These are phyloP conservation scores for Mycena leptocephala DNA, from an alignment of 768 basidiomycete species.

Conservation along the genomic window DNA sequence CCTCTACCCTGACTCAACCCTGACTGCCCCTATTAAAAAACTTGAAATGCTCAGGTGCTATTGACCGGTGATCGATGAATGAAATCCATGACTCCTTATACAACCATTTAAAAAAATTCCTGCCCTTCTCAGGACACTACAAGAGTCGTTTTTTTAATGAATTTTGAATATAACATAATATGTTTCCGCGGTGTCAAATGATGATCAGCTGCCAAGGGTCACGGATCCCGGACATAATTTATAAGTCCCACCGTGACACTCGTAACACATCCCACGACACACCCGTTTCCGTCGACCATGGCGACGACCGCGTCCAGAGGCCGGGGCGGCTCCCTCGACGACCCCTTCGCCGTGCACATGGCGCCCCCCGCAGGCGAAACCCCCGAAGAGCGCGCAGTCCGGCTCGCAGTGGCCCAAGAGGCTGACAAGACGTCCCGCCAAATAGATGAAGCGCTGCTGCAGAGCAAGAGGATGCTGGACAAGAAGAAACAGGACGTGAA, in stretches of 20 bases:
- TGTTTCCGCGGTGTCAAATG: background rate
- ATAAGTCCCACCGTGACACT: background rate
- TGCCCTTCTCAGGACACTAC: too few species aligned
- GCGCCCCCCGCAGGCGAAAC: slow-evolving; percentile 49
- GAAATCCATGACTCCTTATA: too few species aligned
- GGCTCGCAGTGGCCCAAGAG: slow-evolving; percentile 56
- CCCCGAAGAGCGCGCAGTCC: slow-evolving; percentile 49
- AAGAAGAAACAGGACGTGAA: slow-evolving; percentile 68
- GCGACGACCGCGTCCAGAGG: slow-evolving; percentile 2
- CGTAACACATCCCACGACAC: too few species aligned
- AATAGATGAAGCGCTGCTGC: slow-evolving; percentile 66
- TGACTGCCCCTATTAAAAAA: too few species aligned
- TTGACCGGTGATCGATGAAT: too few species aligned
- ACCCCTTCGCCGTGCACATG: slow-evolving; percentile 48
- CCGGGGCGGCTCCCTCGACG: slow-evolving; percentile 29
- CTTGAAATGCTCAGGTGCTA: too few species aligned
- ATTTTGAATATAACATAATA: background rate
- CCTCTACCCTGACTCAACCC: too few species aligned
- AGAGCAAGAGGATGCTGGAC: slow-evolving; percentile 63
- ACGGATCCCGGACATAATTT: background rate
- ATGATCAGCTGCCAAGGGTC: background rate
- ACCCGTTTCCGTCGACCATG: background rate
- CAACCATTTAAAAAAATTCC: too few species aligned
- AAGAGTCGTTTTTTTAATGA: too few species aligned
- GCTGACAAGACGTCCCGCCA: slow-evolving; percentile 61